Evolutionary conservation across 148 eudicot species (phyloP), one percentile per base, ranked within the genome.

Genomic region (Heliosperma pusillum): DNA sequence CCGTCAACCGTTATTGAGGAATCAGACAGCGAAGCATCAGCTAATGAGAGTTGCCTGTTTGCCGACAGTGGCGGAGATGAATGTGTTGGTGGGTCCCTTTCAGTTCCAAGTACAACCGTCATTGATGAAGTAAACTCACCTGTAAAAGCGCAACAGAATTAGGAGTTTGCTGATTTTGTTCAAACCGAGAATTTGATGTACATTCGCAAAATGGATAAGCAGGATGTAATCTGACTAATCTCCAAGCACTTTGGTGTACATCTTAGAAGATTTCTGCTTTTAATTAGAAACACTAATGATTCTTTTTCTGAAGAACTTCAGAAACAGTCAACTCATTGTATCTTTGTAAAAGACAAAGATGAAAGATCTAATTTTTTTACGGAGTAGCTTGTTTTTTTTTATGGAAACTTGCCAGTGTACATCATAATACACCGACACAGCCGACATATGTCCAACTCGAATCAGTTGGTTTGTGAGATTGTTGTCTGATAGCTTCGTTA

Each of bases 231-330:
- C 42, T 36, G 42, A 65, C 69, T 62, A 71, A 76, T 30, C 12
- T 42, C 72, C 40, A 44, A 71, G 33, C 42, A n/a, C 56, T 27
- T 45, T 79, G 69, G 55, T 83, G 77, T 45, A 82, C 77, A 70
- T 80, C 25, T 16, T 82, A 68, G 78, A 40, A 53, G 77, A 29
- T 78, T 77, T 70, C 27, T 33, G 71, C 62, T 75, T 72, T 72
- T 70, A 3, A 73, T 66, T 80, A 85, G 85, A 78, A 78, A 76
- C n/a, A 75, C 72, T 81, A 78, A 65, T 78, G 81, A 85, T 83
- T 88, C 84, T 88, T 88, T 88, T 78, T 33, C 80, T 10, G 73
- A 79, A 75, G 33, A 69, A 79, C 66, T 30, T 45, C 42, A 45
- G 44, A n/a, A 30, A 62, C 74, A 21, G 15, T 42, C 78, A 60